Base-by-base conservation (phyloP, 2,329 filamentous ascomycete species). In the Apiospora arundinis region DNA sequence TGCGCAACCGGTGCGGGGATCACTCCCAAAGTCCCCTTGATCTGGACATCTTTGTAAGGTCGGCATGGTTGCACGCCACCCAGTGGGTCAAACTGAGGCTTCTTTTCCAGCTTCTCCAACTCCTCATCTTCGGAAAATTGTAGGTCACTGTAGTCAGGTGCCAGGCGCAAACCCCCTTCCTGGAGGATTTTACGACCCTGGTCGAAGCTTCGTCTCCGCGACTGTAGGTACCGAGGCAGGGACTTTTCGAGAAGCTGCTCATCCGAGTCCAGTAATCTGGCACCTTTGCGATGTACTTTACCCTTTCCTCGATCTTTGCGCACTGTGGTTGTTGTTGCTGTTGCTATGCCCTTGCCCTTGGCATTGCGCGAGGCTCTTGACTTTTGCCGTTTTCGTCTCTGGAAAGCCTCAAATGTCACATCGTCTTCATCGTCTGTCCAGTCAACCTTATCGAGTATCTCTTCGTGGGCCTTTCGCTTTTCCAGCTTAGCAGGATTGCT, bases 1-100 rank as follows among this genome's bases (percentile, higher is more conserved):
- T 96, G 95, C 0, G 95, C 95, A 70, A 98, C 94, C 0, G 94
- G 90, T 0, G 93, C 95, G 0, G 96, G 96, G 49, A 99, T 95
- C 4, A 95, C 79, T 0, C 95, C 95, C 0, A 90, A 88, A 0
- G 95, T 97, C 75, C 91, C 90, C 18, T 89, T 88, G 32, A 98
- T 85, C 65, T 89, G 85, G 67, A 97, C 92, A 74, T 97, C 93
- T 76, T 91, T 86, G 80, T 96, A 95, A 0, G 86, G 85, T 18
- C 92, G 88, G 45, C 89, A 92, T 0, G 93, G 91, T 69, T 89
- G 91, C 69, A 92, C 83, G 2, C 85, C 83, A 77, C 85, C 84
- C 76, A 78, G 78, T 37, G 81, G 78, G 76, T 87, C 80, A 69
- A 98, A 93, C 1, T 88, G 83, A 0, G 95, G 95, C 69, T 91